Evolutionary conservation across 331 rosid genomes (phyloP), one percentile per base, ranked within the genome.

Genomic region (Stylosanthes scabra): DNA sequence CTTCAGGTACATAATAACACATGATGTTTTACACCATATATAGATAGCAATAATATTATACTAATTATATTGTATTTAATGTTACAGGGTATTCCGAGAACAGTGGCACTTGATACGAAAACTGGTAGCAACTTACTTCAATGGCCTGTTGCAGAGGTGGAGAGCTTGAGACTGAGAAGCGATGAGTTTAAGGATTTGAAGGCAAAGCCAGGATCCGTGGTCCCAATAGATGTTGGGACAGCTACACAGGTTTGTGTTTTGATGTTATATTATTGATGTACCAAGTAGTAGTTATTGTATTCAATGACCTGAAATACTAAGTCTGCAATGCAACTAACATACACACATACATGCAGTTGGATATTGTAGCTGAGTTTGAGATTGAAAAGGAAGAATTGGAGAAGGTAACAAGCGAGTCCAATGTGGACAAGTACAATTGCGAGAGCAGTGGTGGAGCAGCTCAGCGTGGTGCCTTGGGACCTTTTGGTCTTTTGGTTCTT

Each of bases 141-240:
- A 71, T 93, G 98, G 98, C 98, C 98, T 28, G 91, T 90, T 63
- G 83, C 62, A 46, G 97, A 93, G 83, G 74, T 74, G 11, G 95
- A 93, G 49, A 80, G 65, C 16, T 82, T 93, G 88, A 87, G 98
- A 83, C 65, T 90, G 64, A 76, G 61, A 77, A 63, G 74, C 66
- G 47, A 80, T 0, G 80, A 49, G 8, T 93, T 93, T 70, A 13
- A 83, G 29, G 74, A 76, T 11, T 56, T 90, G 37, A 78, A 74
- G 55, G 88, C 73, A 6, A 61, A 54, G 74, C 79, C 97, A 78
- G 98, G 98, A 37, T 82, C 91, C 27, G 82, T 85, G 65, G 54
- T 85, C 49, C 84, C 89, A 28, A 78, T 93, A 68, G 83, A 88
- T 28, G 78, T 90, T 0, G 88, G 64, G 45, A 66, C 89, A 85